Base-by-base conservation (phyloP, 148 eudicot genomes). In the Nepenthes gracilis region DNA sequence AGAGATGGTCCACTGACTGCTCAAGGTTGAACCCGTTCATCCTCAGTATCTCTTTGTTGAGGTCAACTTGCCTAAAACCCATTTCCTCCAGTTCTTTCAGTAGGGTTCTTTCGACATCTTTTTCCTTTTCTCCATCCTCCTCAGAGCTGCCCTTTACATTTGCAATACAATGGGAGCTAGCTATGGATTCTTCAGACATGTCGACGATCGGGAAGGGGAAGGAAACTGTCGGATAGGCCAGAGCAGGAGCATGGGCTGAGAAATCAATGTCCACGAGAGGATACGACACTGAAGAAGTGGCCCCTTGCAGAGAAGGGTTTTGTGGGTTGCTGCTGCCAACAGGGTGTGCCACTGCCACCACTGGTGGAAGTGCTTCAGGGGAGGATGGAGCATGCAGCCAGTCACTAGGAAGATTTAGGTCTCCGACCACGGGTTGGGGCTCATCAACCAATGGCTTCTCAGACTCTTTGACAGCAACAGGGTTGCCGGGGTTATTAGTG, bases 1-100 rank as follows among this genome's bases (percentile, higher is more conserved):
- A 90, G 2, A 86, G 90, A 40, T 78, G 86, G 64, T 90, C 86
- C 50, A 86, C 76, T 0, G 94, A 73, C 62, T 60, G 65, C 77
- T 70, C 86, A 58, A 90, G 36, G 59, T 84, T 67, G 71, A 79
- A 88, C 50, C 72, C 77, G 45, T 83, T 81, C 69, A 15, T 76
- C 67, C 81, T 80, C 63, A 88, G 79, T 33, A 83, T 57, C 73
- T 76, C 74, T 75, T 68, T 82, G 65, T 90, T 84, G 74, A 78
- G 55, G 33, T 80, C 84, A n/a, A 76, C 60, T 69, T 81, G 70
- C 58, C 64, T 75, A 51, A 89, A 89, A 2, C 96, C 94, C 94
- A 89, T 86, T 36, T 71, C 70, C 61, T 70, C 76, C 0, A 86
- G 84, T 59, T 81, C 90, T 81, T 47, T 75, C 4, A 84, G 67